phyloP scores from a whole-genome alignment of 768 basidiomycete genomes.

The Suillus fuscotomentosus region DNA sequence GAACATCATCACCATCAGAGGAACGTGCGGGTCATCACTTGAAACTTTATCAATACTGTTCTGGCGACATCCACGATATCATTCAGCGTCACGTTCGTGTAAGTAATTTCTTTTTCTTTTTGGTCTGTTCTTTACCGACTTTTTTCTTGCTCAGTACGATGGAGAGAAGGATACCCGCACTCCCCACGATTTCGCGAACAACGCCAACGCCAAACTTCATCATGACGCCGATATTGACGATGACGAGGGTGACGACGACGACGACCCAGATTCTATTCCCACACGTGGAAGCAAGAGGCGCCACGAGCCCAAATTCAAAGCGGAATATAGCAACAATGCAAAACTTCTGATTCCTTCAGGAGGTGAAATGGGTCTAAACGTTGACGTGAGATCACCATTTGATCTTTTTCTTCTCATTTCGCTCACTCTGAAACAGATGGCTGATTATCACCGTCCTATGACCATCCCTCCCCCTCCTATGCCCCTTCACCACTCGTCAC shows the following conservation, averaged over 20 bases:
- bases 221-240: slow-evolving; percentile 30
- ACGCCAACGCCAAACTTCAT: slow-evolving; percentile 21
- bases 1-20: slow-evolving; percentile 57
- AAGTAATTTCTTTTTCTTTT: slow-evolving; percentile 12
- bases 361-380: slow-evolving; percentile 20
- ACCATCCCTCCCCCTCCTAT: slow-evolving; percentile 33
- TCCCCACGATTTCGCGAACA: slow-evolving; percentile 48
- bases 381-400: slow-evolving; percentile 20
- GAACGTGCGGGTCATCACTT: slow-evolving; percentile 76
- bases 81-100: slow-evolving; percentile 66
- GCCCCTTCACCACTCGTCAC: slow-evolving; percentile 28
- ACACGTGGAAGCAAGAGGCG: slow-evolving; percentile 21
- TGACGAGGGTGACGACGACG: slow-evolving; percentile 39
- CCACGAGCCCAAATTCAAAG: slow-evolving; percentile 27
- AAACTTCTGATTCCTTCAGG: slow-evolving; percentile 18
- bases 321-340: slow-evolving; percentile 21
- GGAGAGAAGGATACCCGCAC: slow-evolving; percentile 50
- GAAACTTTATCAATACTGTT: slow-evolving; percentile 83
- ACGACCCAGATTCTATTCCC: slow-evolving; percentile 26
- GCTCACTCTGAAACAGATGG: slow-evolving; percentile 21
- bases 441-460: slow-evolving; percentile 32
- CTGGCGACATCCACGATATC: slow-evolving; percentile 65
- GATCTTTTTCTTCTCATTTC: background rate
- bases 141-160: slow-evolving; percentile 37
- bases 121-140: background rate